A percentile compares a stretch with the other conserved stretches of the same genome.
phyloP scores from a whole-genome alignment of 805 yeast species.

The Candida hungchunana region DNA sequence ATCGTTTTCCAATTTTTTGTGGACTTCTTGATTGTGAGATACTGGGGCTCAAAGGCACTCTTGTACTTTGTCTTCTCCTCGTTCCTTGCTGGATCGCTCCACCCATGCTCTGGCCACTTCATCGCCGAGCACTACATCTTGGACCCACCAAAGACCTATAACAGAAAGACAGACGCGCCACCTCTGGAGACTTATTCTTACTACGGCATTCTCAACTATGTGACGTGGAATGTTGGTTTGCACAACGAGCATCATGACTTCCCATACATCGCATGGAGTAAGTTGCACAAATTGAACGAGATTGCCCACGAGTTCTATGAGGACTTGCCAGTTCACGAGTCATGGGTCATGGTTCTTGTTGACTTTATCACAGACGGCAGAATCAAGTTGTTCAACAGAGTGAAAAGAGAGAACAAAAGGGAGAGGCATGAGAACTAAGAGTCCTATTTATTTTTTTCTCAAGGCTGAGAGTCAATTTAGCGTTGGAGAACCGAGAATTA shows the following conservation, averaged over 20 bases:
- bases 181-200: conserved; percentile 86
- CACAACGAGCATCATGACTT: conserved; percentile 96
- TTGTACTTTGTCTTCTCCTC: conserved; percentile 69
- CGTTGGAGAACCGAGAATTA: too few relatives aligned
- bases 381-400: conserved; percentile 76
- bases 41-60: conserved; percentile 63
- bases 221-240: conserved; percentile 92
- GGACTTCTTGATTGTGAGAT: conserved; percentile 52
- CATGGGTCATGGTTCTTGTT: conserved; percentile 75
- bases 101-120: conserved; percentile 94
- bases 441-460: too few relatives aligned
- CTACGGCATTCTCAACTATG: conserved; percentile 70
- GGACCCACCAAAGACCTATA: conserved; percentile 42
- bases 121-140: conserved; percentile 90
- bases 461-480: too few relatives aligned
- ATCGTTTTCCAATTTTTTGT: conserved; percentile 49
- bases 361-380: conserved; percentile 66
- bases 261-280: conserved; percentile 91
- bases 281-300: conserved; percentile 55
- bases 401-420: conserved; percentile 48
- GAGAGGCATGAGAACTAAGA: conserved; percentile 2
- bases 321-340: conserved; percentile 68
- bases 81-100: conserved; percentile 85
- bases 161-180: conserved; percentile 33
- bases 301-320: conserved; percentile 80